phyloP scores from a whole-genome alignment of 83 land plant species.

The Diphasiastrum complanatum region DNA sequence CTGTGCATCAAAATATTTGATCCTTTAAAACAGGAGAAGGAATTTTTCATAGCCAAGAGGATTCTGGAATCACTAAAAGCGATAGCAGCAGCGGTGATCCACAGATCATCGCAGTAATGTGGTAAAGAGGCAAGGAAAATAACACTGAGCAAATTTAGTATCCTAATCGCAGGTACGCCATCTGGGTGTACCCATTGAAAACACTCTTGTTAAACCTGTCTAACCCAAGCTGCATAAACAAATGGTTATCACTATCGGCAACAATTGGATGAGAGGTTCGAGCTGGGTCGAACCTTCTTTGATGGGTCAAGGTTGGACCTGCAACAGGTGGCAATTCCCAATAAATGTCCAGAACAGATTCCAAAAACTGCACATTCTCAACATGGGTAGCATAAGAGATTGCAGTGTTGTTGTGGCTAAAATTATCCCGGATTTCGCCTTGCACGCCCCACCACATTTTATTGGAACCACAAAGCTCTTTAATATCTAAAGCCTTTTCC shows the following conservation, averaged over 20 bases:
- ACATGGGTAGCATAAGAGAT: conserved; percentile 60
- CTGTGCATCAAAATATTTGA: no score
- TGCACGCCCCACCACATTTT: conserved; percentile 89
- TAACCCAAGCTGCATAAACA: conserved; percentile 58
- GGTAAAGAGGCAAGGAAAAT: no score
- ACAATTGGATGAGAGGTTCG: conserved; percentile 57
- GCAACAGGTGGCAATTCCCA: conserved; percentile 97
- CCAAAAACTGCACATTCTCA: conserved; percentile 58
- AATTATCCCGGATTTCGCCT: conserved; percentile 71
- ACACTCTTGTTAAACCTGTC: conserved; percentile 45
- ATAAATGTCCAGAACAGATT: conserved; percentile 65
- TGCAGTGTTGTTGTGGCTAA: conserved; percentile 53
- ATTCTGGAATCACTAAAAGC: no score
- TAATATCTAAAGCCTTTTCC: conserved; percentile 71
- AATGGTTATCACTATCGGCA: conserved; percentile 44
- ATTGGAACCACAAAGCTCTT: conserved; percentile 65
- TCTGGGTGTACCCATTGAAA: conserved; percentile 90
- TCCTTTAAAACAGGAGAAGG: no score
- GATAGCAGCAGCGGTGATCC: no score
- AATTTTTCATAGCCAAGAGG: no score
- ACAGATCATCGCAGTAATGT: no score
- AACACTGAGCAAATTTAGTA: no score
- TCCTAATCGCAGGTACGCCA: no score
- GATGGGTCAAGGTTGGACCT: conserved; percentile 74
- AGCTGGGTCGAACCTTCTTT: conserved; percentile 88